Conservation (phyloP, 305 asterid genomes). For the Salvia sclarea region DNA sequence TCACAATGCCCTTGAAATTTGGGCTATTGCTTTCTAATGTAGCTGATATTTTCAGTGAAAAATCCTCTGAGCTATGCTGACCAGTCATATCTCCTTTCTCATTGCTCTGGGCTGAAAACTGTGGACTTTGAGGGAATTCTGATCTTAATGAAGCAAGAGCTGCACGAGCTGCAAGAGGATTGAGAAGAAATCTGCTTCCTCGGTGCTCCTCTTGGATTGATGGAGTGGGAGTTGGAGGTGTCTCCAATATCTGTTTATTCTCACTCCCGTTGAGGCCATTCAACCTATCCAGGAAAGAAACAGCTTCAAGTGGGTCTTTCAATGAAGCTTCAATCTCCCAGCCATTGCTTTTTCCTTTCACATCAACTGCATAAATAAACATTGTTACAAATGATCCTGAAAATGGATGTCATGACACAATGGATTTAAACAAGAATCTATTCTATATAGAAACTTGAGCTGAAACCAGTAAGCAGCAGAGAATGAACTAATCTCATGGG, state of each 20-base stretch:
- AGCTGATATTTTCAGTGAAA: constrained; percentile 30
- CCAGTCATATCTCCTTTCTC: constrained; percentile 26
- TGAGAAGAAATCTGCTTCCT: constrained; percentile 42
- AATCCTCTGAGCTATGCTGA: constrained; percentile 13
- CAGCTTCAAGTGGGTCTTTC: constrained; percentile 11
- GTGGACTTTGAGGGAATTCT: constrained; percentile 35
- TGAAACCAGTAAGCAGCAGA: not conserved
- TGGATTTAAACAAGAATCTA: constrained; percentile 3
- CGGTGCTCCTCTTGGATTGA: constrained; percentile 31
- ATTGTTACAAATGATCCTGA: constrained; percentile 14
- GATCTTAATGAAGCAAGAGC: constrained; percentile 65
- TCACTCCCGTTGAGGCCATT: constrained; percentile 27
- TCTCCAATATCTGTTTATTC: constrained; percentile 23
- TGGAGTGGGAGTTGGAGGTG: constrained; percentile 28
- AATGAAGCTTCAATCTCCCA: constrained; percentile 19
- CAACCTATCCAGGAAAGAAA: constrained; percentile 20
- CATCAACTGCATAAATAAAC: constrained; percentile 39
- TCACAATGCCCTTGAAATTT: constrained; percentile 29
- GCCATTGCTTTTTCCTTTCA: constrained; percentile 28
- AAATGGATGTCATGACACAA: constrained; percentile 1
- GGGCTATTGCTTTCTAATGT: constrained; percentile 30
- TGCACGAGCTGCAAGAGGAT: constrained; percentile 71
- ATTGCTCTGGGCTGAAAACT: constrained; percentile 26
- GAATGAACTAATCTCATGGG: constrained; percentile 16
- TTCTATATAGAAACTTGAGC: constrained; percentile 15